Percentiles rank a stretch among this genome's conserved stretches.
Evolutionary conservation across 208 protist species (phyloP).

Genomic region (Trypanosoma theileri): DNA sequence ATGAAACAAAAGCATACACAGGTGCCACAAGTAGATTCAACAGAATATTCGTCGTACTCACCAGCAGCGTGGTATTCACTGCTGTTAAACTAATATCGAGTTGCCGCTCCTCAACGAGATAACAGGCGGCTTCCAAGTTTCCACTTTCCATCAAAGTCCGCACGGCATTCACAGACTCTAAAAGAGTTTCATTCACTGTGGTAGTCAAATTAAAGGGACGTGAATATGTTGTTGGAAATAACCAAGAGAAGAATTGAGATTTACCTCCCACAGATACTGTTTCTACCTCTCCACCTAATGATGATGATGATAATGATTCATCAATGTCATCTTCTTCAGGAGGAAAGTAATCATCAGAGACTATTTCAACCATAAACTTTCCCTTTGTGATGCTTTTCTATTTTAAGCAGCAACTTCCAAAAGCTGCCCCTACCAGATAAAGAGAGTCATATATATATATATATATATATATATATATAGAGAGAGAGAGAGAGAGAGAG

Average conservation of each 20-base stretch:
- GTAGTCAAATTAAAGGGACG: not conserved
- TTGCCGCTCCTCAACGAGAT: not conserved
- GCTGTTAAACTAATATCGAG: constrained; percentile 10
- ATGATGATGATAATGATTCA: not conserved
- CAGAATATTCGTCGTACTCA: constrained; percentile 5
- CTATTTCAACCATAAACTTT: constrained; percentile 16
- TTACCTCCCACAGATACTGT: too few species aligned
- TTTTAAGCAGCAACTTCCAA: too few species aligned
- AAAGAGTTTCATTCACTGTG: constrained; percentile 3
- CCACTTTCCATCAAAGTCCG: constrained; percentile 19
- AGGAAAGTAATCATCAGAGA: constrained; percentile 38
- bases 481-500: too few species aligned
- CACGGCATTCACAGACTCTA: not conserved
- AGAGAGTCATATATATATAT: not conserved
- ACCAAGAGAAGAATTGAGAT: not conserved
- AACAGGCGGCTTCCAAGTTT: constrained; percentile 16
- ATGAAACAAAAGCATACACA: constrained; percentile 9
- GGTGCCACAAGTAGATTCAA: constrained; percentile 6
- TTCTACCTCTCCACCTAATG: not conserved
- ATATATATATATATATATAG: too few species aligned
- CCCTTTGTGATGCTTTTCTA: too few species aligned
- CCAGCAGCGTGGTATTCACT: constrained; percentile 25
- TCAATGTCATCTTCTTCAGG: not conserved
- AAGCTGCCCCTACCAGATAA: not conserved
- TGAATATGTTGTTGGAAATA: not conserved